Base-by-base conservation (phyloP, 441 rosid genomes). In the Gossypium davidsonii region DNA sequence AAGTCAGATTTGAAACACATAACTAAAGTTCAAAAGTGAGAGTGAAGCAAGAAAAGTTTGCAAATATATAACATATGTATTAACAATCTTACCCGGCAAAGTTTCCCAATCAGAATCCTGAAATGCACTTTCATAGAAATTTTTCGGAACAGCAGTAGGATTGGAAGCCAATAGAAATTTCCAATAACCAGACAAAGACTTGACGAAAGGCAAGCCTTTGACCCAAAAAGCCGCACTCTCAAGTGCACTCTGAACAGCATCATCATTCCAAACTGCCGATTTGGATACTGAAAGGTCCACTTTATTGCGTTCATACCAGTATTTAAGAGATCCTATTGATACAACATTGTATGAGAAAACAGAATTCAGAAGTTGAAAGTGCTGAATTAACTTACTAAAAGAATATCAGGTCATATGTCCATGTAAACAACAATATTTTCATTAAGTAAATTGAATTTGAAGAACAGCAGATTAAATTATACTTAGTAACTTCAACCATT, bases 221-320 rank as follows among this genome's bases (percentile, higher is more conserved):
- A 85, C 93, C 99, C 97, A 91, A 73, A 79, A 90, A 2, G 92
- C 86, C 73, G 98, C 94, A 70, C 82, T 83, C 21, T 85, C 91
- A 66, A 95, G 96, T 74, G 97, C 92, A 65, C 65, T 86, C 74
- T 79, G 85, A 51, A 93, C 87, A 60, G 99, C 91, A 80, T 87
- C 92, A 73, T 95, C 99, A 44, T 90, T 83, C 99, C 99, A 95
- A 78, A 85, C 91, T 76, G 99, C 96, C 64, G 88, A 70, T 56
- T 87, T 85, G 15, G 97, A 84, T 61, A 78, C 85, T 14, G 85
- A 74, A 76, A 82, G 82, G 78, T 91, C 95, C 73, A 88, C 97
- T 77, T 90, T 89, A 64, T 85, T 91, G 60, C 97, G 90, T 75
- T 89, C 88, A 42, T 83, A 87, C 99, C 98, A 93, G 77, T 85